Evolutionary conservation across 2,329 filamentous ascomycete genomes (phyloP), one percentile per base, ranked within the genome.

Genomic region (Exophiala oligosperma): DNA sequence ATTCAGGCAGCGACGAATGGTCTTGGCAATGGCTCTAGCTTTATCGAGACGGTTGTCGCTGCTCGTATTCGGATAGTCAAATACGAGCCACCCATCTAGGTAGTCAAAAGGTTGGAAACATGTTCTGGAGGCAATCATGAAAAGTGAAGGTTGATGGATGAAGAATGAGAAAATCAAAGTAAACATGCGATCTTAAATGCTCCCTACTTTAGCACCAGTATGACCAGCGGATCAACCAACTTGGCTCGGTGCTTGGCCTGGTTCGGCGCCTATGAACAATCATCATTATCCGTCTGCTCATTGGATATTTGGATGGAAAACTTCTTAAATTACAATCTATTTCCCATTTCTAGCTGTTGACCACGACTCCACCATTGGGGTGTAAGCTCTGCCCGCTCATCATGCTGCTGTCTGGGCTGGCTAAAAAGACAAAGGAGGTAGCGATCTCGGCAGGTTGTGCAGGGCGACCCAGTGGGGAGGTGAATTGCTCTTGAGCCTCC

Each of bases 401-500:
- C 61, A 84, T 86, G 49, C 84, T 86, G 69, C 87, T 90, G 70
- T 94, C 90, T 59, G 81, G 77, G 52, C 85, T 87, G 0, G 90
- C 90, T 64, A 95, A 76, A 73, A 94, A 94, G 3, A 94, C 89
- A 57, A 92, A 89, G 67, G 87, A 91, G 0, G 89, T 88, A 0
- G 89, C 90, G 61, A 94, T 88, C 78, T 95, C 91, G 56, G 84
- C 89, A 1, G 90, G 91, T 73, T 94, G 90, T 2, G 84, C 87
- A 0, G 89, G 89, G 21, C 91, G 79, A 3, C 90, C 90, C 78
- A 94, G 91, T 0, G 90, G 90, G 23, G 82, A 81, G 11, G 77
- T 81, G 72, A 93, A 93, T 60, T 88, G 76, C 73, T 91, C 84
- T 74, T 91, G 84, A 0, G 87, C 87, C 62, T 86, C 77, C 2